Conservation (phyloP, 257 asterid genomes). For the Przewalskia tangutica region DNA sequence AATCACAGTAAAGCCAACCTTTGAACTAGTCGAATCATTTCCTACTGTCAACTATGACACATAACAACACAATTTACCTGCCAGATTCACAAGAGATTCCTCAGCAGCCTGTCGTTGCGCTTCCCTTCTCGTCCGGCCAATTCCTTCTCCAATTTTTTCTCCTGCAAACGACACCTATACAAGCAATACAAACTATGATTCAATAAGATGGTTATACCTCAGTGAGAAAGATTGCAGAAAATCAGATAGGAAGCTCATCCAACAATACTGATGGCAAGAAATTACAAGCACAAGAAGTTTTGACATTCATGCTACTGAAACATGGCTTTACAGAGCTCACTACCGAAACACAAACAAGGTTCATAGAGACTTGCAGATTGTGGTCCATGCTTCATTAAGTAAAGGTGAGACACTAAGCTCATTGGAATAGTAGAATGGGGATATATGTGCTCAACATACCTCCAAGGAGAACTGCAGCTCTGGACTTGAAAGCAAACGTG, state of each 20-base stretch:
- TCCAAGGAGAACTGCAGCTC: conserved; percentile 62
- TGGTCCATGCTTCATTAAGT: neutral
- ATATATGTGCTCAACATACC: conserved; percentile 26
- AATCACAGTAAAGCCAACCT: neutral
- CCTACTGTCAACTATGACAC: conserved; percentile 6
- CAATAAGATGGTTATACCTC: neutral
- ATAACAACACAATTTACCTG: conserved; percentile 40
- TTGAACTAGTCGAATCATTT: neutral
- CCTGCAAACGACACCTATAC: conserved; percentile 85
- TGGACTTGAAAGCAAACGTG: conserved; percentile 32
- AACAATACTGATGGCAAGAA: neutral
- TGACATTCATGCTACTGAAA: neutral
- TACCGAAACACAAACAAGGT: neutral
- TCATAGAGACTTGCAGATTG: neutral
- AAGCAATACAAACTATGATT: conserved; percentile 14
- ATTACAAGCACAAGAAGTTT: neutral
- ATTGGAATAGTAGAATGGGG: neutral
- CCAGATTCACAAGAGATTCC: conserved; percentile 68
- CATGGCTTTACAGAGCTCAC: neutral
- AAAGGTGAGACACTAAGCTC: neutral
- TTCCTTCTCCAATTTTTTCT: conserved; percentile 73
- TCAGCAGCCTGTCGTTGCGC: conserved; percentile 78
- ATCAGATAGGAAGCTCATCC: neutral
- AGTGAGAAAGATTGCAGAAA: neutral
- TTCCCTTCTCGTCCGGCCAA: conserved; percentile 88